Evolutionary conservation across 805 yeast genomes (phyloP).

Genomic region (Grigorovia jiainica): DNA sequence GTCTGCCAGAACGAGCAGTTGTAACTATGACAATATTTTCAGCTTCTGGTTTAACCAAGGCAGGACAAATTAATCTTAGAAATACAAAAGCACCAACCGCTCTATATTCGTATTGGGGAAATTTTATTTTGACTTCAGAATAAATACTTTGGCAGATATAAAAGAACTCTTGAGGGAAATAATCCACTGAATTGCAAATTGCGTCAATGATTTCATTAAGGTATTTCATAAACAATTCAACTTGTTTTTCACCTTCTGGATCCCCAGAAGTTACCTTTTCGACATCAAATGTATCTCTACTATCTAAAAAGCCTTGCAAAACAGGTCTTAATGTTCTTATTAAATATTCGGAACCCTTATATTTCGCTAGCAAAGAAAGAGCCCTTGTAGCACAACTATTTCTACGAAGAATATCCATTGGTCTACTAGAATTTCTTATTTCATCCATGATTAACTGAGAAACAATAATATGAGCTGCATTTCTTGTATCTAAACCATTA

Average conservation of each 20-base stretch:
- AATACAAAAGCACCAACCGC: slow-evolving; percentile 86
- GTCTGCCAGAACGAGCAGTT: slow-evolving; percentile 41
- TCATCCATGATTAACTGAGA: slow-evolving; percentile 51
- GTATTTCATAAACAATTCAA: slow-evolving; percentile 45
- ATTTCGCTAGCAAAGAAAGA: slow-evolving; percentile 58
- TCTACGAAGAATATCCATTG: slow-evolving; percentile 67
- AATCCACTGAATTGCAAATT: slow-evolving; percentile 44
- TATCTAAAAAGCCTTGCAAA: slow-evolving; percentile 41
- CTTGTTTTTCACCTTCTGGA: slow-evolving; percentile 32
- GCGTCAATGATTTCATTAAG: slow-evolving; percentile 48
- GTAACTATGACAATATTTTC: slow-evolving; percentile 33
- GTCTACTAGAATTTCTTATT: slow-evolving; percentile 46
- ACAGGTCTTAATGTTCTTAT: slow-evolving; percentile 44
- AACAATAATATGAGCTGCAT: slow-evolving; percentile 39
- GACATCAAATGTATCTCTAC: slow-evolving; percentile 51
- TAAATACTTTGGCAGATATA: slow-evolving; percentile 61
- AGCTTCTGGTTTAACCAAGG: slow-evolving; percentile 75
- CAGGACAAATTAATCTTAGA: slow-evolving; percentile 75
- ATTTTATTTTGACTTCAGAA: slow-evolving; percentile 46
- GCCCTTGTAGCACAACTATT: slow-evolving; percentile 77
- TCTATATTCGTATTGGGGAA: slow-evolving; percentile 54
- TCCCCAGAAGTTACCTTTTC: slow-evolving; percentile 39
- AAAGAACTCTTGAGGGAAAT: slow-evolving; percentile 63
- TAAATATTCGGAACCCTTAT: slow-evolving; percentile 56
- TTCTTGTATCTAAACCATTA: slow-evolving; percentile 40